Evolutionary conservation across 768 basidiomycete genomes (phyloP), one percentile per base, ranked within the genome.

Genomic region (Phaeotremella fagi): DNA sequence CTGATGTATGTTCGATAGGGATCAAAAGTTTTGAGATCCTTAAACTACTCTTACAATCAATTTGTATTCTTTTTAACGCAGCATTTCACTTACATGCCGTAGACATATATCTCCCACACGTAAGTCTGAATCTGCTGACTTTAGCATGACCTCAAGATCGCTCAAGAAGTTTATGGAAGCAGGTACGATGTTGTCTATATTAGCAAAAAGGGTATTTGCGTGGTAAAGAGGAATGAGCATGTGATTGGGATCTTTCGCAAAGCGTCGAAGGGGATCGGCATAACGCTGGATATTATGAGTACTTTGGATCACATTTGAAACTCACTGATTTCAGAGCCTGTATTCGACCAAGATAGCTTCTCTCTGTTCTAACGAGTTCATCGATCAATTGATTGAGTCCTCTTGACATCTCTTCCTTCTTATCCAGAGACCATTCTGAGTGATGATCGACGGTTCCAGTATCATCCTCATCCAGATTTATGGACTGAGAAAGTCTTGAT

Each of bases 201-300:
- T 98, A 50, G 88, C 89, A 63, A 99, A 98, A 22, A 99, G 80
- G 1, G 83, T 88, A 60, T 88, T 91, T 28, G 92, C 92, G 71
- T 97, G 88, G 71, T 94, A 97, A 20, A 83, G 75, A 0, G 87
- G 85, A 41, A 99, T 81, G 63, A 99, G 88, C 29, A 87, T 83
- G 0, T 88, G 91, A 54, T 86, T 85, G 69, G 88, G 87, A 72
- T 80, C 84, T 50, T 82, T 81, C 20, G 94, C 83, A 71, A 92
- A 99, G 38, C 81, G 81, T 31, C 91, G 83, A 24, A 99, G 78
- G 7, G 91, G 95, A 70, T 90, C 86, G 28, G 92, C 94, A 68
- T 95, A 98, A 64, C 88, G 84, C 78, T 79, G 59, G 18, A 12
- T 41, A 15, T 23, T 9, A 23, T 4, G 31, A 7, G 9, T 7